A percentile compares a stretch with the other conserved stretches of the same genome.
Evolutionary conservation across 2,329 filamentous ascomycete genomes (phyloP).

Genomic region (Westerdykella aurantiaca): DNA sequence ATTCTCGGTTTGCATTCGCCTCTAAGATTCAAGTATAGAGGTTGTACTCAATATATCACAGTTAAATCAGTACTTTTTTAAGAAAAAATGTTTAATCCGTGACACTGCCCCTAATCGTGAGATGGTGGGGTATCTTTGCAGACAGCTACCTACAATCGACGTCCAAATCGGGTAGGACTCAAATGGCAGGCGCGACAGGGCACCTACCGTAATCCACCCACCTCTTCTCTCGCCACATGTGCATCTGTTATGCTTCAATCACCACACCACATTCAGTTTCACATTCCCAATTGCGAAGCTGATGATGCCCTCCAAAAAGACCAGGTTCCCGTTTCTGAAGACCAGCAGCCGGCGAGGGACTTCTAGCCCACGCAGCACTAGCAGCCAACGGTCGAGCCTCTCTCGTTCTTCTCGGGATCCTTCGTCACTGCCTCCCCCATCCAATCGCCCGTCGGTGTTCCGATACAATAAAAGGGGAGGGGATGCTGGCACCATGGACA

Average conservation of each 20-base stretch:
- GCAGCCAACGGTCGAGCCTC: not conserved
- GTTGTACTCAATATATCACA: not conserved
- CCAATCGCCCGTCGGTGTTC: not conserved
- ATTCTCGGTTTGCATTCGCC: not conserved
- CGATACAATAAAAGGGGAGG: too few relatives aligned
- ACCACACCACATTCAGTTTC: too few relatives aligned
- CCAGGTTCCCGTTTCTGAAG: slow-evolving; percentile 2
- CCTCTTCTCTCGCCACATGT: not conserved
- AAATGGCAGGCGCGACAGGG: too few relatives aligned
- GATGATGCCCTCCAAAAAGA: slow-evolving; percentile 1
- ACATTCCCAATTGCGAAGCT: too few relatives aligned
- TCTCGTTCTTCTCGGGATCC: slow-evolving; percentile 2
- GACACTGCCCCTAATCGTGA: too few relatives aligned
- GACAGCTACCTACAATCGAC: too few relatives aligned
- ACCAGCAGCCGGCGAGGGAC: slow-evolving; percentile 1
- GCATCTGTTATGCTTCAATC: too few relatives aligned
- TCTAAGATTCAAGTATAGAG: not conserved
- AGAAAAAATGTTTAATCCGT: too few relatives aligned
- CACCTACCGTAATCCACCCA: too few relatives aligned
- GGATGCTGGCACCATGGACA: not conserved
- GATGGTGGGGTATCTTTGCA: too few relatives aligned
- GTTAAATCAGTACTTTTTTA: too few relatives aligned
- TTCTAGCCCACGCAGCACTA: not conserved
- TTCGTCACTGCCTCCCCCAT: not conserved
- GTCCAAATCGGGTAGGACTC: too few relatives aligned